phyloP scores from a whole-genome alignment of 441 rosid species.

The Bocquillonia castaneifolia region DNA sequence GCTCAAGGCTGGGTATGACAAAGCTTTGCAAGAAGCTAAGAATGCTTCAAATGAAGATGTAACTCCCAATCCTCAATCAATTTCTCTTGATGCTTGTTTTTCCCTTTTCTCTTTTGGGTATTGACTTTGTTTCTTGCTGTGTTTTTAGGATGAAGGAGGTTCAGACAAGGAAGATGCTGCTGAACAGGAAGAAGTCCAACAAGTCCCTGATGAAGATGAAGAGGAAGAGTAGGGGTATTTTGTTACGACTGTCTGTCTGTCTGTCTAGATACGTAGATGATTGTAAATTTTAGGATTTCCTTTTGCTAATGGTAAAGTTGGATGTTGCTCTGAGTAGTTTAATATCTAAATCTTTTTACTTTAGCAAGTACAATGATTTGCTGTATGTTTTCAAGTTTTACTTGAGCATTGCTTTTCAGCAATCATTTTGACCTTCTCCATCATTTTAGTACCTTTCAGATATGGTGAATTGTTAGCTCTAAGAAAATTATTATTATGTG shows the following conservation, averaged over 20 bases:
- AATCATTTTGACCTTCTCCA: not conserved
- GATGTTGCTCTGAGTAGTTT: not conserved
- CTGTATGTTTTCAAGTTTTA: not conserved
- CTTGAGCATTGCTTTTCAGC: not conserved
- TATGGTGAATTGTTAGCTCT: conserved; percentile 3
- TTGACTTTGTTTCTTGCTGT: not conserved
- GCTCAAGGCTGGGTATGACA: conserved; percentile 59
- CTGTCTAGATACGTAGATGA: conserved; percentile 5
- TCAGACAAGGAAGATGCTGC: conserved; percentile 33
- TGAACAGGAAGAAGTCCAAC: conserved; percentile 19
- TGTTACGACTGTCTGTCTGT: no score
- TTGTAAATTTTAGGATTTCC: conserved; percentile 34
- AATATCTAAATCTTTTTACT: not conserved
- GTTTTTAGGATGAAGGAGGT: conserved; percentile 36
- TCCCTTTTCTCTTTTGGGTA: not conserved
- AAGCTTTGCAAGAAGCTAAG: conserved; percentile 34
- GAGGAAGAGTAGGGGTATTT: not conserved
- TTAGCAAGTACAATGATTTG: not conserved
- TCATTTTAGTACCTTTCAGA: not conserved
- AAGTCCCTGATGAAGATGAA: conserved; percentile 23
- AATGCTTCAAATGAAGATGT: conserved; percentile 44
- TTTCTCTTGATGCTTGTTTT: not conserved
- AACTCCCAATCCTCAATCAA: conserved; percentile 16
- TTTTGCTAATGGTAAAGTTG: not conserved
- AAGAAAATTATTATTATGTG: no score